Evolutionary conservation across 805 yeast genomes (phyloP).

Genomic region (Aciculoconidium aculeatum): DNA sequence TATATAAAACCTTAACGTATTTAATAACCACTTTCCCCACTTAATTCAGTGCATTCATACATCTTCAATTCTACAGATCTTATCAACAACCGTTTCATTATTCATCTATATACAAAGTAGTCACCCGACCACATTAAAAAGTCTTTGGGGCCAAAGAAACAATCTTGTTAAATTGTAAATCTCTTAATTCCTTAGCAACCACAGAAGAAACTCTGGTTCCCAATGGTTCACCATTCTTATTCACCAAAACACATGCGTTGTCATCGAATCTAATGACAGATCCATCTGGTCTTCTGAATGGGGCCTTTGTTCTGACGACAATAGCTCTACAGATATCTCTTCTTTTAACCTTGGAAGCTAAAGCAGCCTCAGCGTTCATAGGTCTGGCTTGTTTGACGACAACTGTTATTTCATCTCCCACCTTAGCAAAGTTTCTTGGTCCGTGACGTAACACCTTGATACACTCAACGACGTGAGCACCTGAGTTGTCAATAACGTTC

Average conservation of each 20-base stretch:
- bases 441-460: constrained; percentile 89
- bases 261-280: constrained; percentile 84
- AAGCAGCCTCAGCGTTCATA: constrained; percentile 58
- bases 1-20: too few species aligned
- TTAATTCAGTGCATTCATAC: too few species aligned
- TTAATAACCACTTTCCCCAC: too few species aligned
- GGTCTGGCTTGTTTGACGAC: constrained; percentile 92
- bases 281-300: constrained; percentile 77
- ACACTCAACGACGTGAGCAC: constrained; percentile 92
- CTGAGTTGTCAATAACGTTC: constrained; percentile 91
- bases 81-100: neutral
- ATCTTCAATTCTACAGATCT: too few species aligned
- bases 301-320: constrained; percentile 85
- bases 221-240: constrained; percentile 88
- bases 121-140: too few species aligned
- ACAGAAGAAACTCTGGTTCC: constrained; percentile 90
- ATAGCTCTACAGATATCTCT: constrained; percentile 96
- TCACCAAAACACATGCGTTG: constrained; percentile 92
- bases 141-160: constrained; percentile 83
- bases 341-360: constrained; percentile 78
- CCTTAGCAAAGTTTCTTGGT: constrained; percentile 73
- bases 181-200: constrained; percentile 86
- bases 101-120: neutral
- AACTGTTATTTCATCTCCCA: constrained; percentile 91
- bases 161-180: constrained; percentile 76